These are phyloP conservation scores for Asparagopsis taxiformis DNA, from an alignment of 31 red algal species.

Conservation along the genomic window DNA sequence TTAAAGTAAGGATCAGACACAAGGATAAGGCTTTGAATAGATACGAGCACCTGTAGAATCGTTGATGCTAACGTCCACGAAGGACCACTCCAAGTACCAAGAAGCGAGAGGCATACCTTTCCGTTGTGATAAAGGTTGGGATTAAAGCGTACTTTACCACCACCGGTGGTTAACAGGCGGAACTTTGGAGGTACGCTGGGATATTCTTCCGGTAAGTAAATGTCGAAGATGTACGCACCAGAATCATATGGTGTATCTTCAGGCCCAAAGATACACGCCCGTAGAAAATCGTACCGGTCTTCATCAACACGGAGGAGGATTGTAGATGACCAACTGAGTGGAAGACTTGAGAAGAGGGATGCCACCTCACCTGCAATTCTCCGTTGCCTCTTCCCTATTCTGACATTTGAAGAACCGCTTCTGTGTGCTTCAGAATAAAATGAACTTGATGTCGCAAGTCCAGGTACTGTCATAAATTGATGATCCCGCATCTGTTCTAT, in stretches of 20 bases:
- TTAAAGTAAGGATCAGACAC: slow-evolving; percentile 76
- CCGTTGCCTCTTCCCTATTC: slow-evolving; percentile 24
- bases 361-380: slow-evolving; percentile 75
- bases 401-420: neutral
- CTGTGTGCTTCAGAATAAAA: slow-evolving; percentile 32
- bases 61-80: slow-evolving; percentile 76
- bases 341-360: slow-evolving; percentile 58
- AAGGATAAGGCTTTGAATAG: slow-evolving; percentile 75
- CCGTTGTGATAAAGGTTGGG: slow-evolving; percentile 83
- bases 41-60: slow-evolving; percentile 73
- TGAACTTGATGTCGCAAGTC: slow-evolving; percentile 23
- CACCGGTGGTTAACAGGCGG: slow-evolving; percentile 52
- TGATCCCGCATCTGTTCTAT: slow-evolving; percentile 51
- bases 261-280: slow-evolving; percentile 74
- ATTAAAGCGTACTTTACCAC: slow-evolving; percentile 70
- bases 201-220: slow-evolving; percentile 72
- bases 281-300: slow-evolving; percentile 68
- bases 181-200: slow-evolving; percentile 71
- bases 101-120: slow-evolving; percentile 71
- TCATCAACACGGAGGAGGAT: slow-evolving; percentile 80
- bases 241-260: slow-evolving; percentile 86
- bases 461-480: slow-evolving; percentile 57
- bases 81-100: slow-evolving; percentile 83
- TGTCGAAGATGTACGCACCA: slow-evolving; percentile 86
- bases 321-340: slow-evolving; percentile 62